Percentiles rank a stretch among this genome's conserved stretches.
These are phyloP conservation scores for Lactarius trivialis DNA, from an alignment of 768 basidiomycete species.

Conservation along the genomic window DNA sequence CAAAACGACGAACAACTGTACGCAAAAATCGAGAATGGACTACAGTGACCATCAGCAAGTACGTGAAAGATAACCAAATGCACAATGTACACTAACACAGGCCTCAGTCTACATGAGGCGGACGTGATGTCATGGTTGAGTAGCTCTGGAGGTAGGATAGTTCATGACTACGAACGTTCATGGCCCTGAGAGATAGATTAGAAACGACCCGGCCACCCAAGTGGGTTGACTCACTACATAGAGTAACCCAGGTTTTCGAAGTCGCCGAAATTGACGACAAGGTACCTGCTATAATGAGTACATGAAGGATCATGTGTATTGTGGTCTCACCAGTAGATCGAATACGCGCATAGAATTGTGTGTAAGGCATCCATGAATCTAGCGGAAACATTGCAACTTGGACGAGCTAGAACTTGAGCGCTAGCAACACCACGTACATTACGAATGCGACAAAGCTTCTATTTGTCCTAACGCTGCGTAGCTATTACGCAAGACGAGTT, in stretches of 20 bases:
- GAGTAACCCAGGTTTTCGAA: neutral
- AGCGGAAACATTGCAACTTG: neutral
- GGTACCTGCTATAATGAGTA: neutral
- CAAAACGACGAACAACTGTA: too few species aligned
- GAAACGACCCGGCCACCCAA: neutral
- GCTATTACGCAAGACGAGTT: too few species aligned
- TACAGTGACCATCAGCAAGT: too few species aligned
- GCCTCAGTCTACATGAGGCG: neutral
- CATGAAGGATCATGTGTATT: neutral
- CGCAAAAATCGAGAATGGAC: too few species aligned
- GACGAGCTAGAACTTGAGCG: too few species aligned
- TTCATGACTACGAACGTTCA: neutral
- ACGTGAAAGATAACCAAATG: too few species aligned
- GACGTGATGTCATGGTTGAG: neutral
- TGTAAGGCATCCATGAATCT: neutral
- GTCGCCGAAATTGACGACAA: neutral
- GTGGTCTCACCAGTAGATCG: neutral
- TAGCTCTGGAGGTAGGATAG: neutral
- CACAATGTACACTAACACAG: too few species aligned
- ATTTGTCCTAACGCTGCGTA: too few species aligned
- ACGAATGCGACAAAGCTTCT: too few species aligned
- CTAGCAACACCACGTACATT: too few species aligned
- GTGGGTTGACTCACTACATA: neutral
- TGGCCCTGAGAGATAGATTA: neutral
- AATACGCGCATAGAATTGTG: neutral